Evolutionary conservation across 129 eudicot species (phyloP).

Genomic region (Glebionis coronaria): DNA sequence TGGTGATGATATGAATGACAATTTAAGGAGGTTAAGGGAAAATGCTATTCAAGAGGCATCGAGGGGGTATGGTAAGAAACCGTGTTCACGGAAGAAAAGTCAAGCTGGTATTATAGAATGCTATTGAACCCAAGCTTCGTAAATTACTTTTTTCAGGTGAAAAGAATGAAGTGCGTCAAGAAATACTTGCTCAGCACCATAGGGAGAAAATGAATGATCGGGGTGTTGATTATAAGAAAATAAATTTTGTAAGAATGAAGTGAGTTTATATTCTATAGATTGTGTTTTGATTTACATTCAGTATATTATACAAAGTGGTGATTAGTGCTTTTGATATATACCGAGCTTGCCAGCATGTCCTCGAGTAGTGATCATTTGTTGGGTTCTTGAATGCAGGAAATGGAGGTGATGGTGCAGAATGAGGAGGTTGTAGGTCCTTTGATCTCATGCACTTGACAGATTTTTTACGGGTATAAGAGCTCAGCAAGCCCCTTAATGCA

Average conservation of each 20-base stretch:
- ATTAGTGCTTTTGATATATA: background rate
- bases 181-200: slow-evolving; percentile 66
- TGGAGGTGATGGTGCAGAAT: slow-evolving; percentile 68
- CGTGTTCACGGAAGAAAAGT: too few relatives aligned
- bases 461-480: slow-evolving; percentile 63
- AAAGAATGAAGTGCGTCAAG: slow-evolving; percentile 77
- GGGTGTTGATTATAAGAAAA: slow-evolving; percentile 76
- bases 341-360: too few relatives aligned
- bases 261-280: background rate
- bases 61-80: too few relatives aligned
- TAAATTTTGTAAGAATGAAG: slow-evolving; percentile 64
- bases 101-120: slow-evolving; percentile 2
- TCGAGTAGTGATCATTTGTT: slow-evolving; percentile 1
- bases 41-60: too few relatives aligned
- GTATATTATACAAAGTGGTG: background rate
- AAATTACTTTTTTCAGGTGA: slow-evolving; percentile 44
- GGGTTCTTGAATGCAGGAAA: slow-evolving; percentile 50
- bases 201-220: slow-evolving; percentile 75
- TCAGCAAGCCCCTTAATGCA: background rate
- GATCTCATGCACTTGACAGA: slow-evolving; percentile 71
- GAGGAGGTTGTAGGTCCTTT: slow-evolving; percentile 57
- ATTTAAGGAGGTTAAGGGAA: too few relatives aligned
- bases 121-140: background rate
- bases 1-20: too few relatives aligned
- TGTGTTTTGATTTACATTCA: background rate